Conservation (phyloP, 495 filamentous ascomycete species). For the Aspergillus diversus region DNA sequence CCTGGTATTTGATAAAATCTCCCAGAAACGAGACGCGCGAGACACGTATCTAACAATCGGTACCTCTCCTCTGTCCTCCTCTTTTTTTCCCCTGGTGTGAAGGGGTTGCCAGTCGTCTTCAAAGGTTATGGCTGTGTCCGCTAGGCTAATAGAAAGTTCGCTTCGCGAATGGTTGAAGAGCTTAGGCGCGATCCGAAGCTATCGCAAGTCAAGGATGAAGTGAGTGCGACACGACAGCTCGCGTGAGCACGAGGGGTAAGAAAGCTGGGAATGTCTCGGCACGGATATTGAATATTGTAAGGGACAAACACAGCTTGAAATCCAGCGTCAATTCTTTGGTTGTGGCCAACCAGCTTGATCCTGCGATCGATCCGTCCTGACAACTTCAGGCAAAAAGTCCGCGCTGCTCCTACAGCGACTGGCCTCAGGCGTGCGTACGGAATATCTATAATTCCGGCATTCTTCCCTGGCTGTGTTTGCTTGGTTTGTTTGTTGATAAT, state of each 20-base stretch:
- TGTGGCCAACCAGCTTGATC: conserved; percentile 28
- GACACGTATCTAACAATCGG: not conserved
- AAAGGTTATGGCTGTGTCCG: conserved; percentile 6
- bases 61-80: not conserved
- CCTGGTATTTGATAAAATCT: conserved; percentile 1
- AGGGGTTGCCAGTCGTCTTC: not conserved
- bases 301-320: conserved; percentile 15
- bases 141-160: not conserved
- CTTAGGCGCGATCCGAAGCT: conserved; percentile 25
- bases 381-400: conserved; percentile 35
- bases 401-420: conserved; percentile 30
- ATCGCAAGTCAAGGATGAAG: conserved; percentile 23
- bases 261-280: conserved; percentile 13
- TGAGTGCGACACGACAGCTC: conserved; percentile 19
- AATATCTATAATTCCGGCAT: conserved; percentile 21
- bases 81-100: not conserved
- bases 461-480: conserved; percentile 9
- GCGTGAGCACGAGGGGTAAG: conserved; percentile 4
- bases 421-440: conserved; percentile 32
- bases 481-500: conserved; percentile 4
- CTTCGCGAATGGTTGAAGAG: conserved; percentile 13
- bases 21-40: conserved; percentile 11
- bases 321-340: conserved; percentile 25
- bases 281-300: conserved; percentile 10
- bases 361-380: conserved; percentile 31